Percentiles rank a stretch among this genome's conserved stretches.
Evolutionary conservation across 2,329 filamentous ascomycete species (phyloP).

Genomic region (Didymella sp.): DNA sequence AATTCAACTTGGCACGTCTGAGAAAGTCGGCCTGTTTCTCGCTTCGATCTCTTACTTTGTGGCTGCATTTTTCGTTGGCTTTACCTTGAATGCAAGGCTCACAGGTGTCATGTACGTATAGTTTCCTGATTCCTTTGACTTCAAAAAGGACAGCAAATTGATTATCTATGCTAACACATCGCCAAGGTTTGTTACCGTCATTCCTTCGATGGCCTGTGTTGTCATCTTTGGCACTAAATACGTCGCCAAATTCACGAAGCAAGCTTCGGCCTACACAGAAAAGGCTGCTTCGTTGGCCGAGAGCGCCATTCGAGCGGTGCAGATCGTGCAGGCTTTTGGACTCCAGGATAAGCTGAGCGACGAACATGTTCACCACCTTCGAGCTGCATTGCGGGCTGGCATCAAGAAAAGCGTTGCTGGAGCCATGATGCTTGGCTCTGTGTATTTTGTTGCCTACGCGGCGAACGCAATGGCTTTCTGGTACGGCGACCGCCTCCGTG

Average conservation of each 20-base stretch:
- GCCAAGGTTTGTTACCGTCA: constrained; percentile 52
- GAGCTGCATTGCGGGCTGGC: constrained; percentile 46
- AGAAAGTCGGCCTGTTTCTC: constrained; percentile 57
- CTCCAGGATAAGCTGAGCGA: constrained; percentile 51
- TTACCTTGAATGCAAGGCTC: constrained; percentile 52
- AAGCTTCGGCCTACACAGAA: constrained; percentile 49
- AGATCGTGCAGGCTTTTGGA: constrained; percentile 58
- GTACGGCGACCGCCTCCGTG: constrained; percentile 47
- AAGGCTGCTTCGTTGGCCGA: constrained; percentile 55
- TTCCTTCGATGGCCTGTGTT: constrained; percentile 57
- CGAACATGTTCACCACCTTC: constrained; percentile 47
- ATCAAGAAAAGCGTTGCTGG: constrained; percentile 52
- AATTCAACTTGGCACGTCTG: constrained; percentile 56
- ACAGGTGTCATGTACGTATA: constrained; percentile 50
- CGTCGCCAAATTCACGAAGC: constrained; percentile 51
- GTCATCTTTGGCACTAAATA: constrained; percentile 53
- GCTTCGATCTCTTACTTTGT: constrained; percentile 56
- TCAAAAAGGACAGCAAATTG: background rate
- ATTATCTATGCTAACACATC: background rate
- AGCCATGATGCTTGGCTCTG: constrained; percentile 52
- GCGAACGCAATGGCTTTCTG: constrained; percentile 57
- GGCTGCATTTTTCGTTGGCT: constrained; percentile 55
- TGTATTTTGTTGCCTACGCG: constrained; percentile 56
- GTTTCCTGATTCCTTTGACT: background rate
- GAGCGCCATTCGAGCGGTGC: constrained; percentile 55